These are phyloP conservation scores for Brassica napus DNA, from an alignment of 345 rosid species.

Conservation along the genomic window Da-Ae NC_063438.1:21659501-21660000, in stretches of 20 bases:
- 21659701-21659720: constrained; percentile 94
- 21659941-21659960: constrained; percentile 86
- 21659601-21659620: constrained; percentile 46
- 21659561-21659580: constrained; percentile 63
- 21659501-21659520: constrained; percentile 46
- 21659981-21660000: constrained; percentile 93
- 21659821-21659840: no score
- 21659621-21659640: constrained; percentile 67
- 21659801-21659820: no score
- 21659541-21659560: constrained; percentile 55
- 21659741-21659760: neutral
- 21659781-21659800: no score
- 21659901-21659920: neutral
- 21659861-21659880: neutral
- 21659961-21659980: constrained; percentile 85
- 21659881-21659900: neutral
- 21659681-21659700: constrained; percentile 81
- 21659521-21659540: constrained; percentile 73
- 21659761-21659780: neutral
- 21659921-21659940: constrained; percentile 69
- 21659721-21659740: neutral
- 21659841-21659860: neutral
- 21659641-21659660: constrained; percentile 78
- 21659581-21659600: constrained; percentile 45
- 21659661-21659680: constrained; percentile 86